Percentiles rank a stretch among this genome's conserved stretches.
phyloP scores from a whole-genome alignment of 208 protist genomes.

The Hexamita inflata region DNA sequence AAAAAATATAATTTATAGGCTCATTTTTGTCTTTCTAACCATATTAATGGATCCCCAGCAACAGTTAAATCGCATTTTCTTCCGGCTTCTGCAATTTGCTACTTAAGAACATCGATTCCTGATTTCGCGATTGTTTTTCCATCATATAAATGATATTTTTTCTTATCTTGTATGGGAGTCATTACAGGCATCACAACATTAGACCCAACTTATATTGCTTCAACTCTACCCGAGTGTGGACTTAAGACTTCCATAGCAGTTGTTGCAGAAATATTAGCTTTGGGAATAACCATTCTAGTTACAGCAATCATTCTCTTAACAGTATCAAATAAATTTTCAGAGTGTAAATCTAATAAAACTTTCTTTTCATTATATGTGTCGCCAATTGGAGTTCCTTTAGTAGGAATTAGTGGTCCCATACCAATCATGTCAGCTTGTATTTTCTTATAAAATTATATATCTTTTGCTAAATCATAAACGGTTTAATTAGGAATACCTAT shows the following conservation, averaged over 20 bases:
- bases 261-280: not conserved
- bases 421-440: not conserved
- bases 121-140: not conserved
- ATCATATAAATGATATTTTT: not conserved
- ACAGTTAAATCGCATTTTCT: not conserved
- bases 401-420: not conserved
- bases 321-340: not conserved
- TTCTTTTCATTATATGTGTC: not conserved
- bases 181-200: not conserved
- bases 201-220: not conserved
- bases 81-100: not conserved
- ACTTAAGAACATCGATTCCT: not conserved
- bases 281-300: not conserved
- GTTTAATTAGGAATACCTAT: not conserved
- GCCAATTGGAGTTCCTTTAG: not conserved
- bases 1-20: too few relatives aligned
- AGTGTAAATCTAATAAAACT: not conserved
- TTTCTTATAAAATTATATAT: not conserved
- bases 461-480: not conserved
- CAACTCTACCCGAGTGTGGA: not conserved
- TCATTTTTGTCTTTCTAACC: too few relatives aligned
- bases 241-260: not conserved
- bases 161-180: not conserved
- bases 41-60: not conserved
- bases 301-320: not conserved